Evolutionary conservation across 1,139 yeast genomes (phyloP), one percentile per base, ranked within the genome.

Genomic region (Geotrichum histeridarum): DNA sequence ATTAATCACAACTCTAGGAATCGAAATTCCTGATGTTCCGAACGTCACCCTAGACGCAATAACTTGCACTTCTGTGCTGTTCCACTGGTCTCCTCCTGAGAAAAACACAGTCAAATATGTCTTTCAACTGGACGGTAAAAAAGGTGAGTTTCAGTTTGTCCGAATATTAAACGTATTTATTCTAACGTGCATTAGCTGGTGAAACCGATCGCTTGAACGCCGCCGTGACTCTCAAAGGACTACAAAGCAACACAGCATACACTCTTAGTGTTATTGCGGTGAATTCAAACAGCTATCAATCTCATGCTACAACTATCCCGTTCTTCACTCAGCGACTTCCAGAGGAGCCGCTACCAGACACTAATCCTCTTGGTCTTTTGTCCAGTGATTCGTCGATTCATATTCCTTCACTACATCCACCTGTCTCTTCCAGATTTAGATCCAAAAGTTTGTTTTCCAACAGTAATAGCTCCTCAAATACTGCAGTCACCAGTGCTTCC

Each of bases 11-110:
- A 69, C 74, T 12, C 68, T 83, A 48, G 78, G 80, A 50, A 76
- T 83, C 32, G 77, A 76, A 41, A 76, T 82, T 15, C 87, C 88
- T 1, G 76, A 77, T 36, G 73, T 82, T 5, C 83, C 85, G 0
- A 71, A 75, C 52, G 74, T 82, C 7, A 78, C 84, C 3, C 74
- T 83, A 9, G 85, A 81, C 60, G 74, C 75, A 57, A 76, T 83
- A 44, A 74, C 83, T 0, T 70, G 73, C 38, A 69, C 73, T 14
- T 68, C 77, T 4, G 75, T 83, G 22, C 73, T 77, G 6, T 59
- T 83, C 30, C 86, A 82, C 61, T 83, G 88, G 89, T 79, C 79
- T 47, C 57, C 66, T 41, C 69, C 76, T 45, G 68, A 67, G 54
- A 58, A 67, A 42, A 49, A 63, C 8, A 72, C 71, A 7, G 68